Evolutionary conservation across 2,329 filamentous ascomycete genomes (phyloP), one percentile per base, ranked within the genome.

Genomic region (Fusarium sp.): DNA sequence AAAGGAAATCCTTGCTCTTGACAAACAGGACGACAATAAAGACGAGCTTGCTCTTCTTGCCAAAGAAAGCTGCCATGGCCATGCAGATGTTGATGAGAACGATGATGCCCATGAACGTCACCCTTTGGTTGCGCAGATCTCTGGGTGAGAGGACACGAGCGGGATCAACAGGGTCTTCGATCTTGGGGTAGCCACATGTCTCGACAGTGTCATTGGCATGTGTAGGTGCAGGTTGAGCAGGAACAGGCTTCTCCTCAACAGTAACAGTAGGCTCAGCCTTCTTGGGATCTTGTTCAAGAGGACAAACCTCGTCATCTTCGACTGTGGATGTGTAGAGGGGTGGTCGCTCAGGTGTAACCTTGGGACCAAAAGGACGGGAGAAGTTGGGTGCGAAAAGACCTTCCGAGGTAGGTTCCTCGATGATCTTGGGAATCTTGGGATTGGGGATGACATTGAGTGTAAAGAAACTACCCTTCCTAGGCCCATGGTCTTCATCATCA

Each of bases 1-100:
- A 73, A 1, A 73, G 19, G 7, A 73, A 73, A 10, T 73, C 70
- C 19, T 73, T 73, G 52, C 70, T 73, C 44, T 73, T 73, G 54
- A 73, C 60, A 18, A 73, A 73, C 0, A 73, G 18, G 6, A 73
- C 56, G 4, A 51, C 16, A 6, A 69, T 8, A 0, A 73, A 67
- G 37, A 63, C 64, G 6, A 73, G 28, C 34, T 73, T 73, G 30
- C 58, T 62, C 39, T 58, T 73, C 44, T 50, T 67, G 1, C 70
- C 70, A 8, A 71, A 71, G 21, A 73, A 55, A 1, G 70, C 59
- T 2, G 57, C 46, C 16, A 67, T 48, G 0, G 54, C 57, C 70
- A 73, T 73, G 50, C 55, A 41, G 4, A 73, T 50, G 30, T 73
- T 71, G 43, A 73, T 26, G 0, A 73, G n/a, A 1, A 71, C 18